A percentile compares a stretch with the other conserved stretches of the same genome.
Evolutionary conservation across 73 alveolate genomes (phyloP).

Genomic region (Paramecium pentaurelia): DNA sequence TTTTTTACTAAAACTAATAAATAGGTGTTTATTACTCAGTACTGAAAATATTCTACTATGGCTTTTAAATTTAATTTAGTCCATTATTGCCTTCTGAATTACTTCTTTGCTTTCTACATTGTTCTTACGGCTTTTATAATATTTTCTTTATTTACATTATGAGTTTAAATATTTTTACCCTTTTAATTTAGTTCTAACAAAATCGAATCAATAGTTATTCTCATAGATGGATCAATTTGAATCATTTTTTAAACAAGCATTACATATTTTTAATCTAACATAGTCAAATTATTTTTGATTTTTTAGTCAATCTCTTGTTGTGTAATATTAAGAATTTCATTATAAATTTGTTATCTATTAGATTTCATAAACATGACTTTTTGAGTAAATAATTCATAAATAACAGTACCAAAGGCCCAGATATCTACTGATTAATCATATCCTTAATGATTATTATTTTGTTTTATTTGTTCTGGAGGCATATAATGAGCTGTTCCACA

Average conservation of each 20-base stretch:
- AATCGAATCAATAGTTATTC: not conserved
- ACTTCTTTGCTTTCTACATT: not conserved
- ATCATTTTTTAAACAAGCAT: not conserved
- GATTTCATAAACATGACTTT: not conserved
- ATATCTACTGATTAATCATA: conserved; percentile 11
- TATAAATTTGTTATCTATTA: not conserved
- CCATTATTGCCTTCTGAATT: not conserved
- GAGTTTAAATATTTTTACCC: not conserved
- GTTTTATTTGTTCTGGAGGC: not conserved
- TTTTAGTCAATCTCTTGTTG: not conserved
- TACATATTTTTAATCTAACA: not conserved
- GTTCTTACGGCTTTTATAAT: not conserved
- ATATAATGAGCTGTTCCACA: not conserved
- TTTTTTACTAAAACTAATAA: no score
- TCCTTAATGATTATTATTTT: not conserved
- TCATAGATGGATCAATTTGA: not conserved
- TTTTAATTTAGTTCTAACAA: not conserved
- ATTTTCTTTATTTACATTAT: not conserved
- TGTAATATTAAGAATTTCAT: not conserved
- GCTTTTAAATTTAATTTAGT: not conserved
- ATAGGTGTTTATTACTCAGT: not conserved
- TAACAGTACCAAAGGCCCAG: not conserved
- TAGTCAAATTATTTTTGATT: not conserved
- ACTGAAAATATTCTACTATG: no score
- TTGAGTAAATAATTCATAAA: not conserved